Base-by-base conservation (phyloP, 2,329 filamentous ascomycete species). In the Neonectria coccinea region DNA sequence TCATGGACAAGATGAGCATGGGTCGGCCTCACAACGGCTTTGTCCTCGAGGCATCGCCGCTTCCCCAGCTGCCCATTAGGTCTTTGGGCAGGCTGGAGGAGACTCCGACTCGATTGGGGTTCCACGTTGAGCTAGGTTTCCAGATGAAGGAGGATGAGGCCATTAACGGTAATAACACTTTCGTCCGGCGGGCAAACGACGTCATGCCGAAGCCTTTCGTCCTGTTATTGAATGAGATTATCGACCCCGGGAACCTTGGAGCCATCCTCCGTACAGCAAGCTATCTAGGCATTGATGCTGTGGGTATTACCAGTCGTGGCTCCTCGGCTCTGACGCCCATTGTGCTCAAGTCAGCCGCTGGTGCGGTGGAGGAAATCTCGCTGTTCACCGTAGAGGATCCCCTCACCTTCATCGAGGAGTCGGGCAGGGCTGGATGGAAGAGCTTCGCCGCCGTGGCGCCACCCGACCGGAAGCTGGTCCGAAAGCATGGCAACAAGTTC, bases 221-320 rank as follows among this genome's bases (percentile, higher is more conserved):
- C 9, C 81, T 97, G 2, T 80, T 95, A 33, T 82, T 96, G 2
- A 91, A 96, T 70, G 87, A 91, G 58, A 89, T 97, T 41, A 81
- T 93, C 10, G 95, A 99, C 74, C 92, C 94, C 0, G 94, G 93
- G 27, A 99, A 99, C 75, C 82, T 98, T 1, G 96, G 96, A 45
- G 93, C 90, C 22, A 95, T 98, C 64, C 85, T 98, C 47, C 91
- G 96, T 39, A 93, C 93, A 6, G 93, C 94, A 2, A 91, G 93
- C 74, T 98, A 96, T 78, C 87, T 98, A n/a, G 95, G 95, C 22
- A 91, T 93, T 6, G 92, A 94, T 59, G 94, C 92, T 5, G 87
- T 99, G 20, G 89, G 89, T 2, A 89, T 97, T 59, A 92, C 93
- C 3, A 89, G 86, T 31, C 87, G 88, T 64, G 91, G 89, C 72